phyloP scores from a whole-genome alignment of 2,329 filamentous ascomycete species.

The Sarocladium brachiariae region DNA sequence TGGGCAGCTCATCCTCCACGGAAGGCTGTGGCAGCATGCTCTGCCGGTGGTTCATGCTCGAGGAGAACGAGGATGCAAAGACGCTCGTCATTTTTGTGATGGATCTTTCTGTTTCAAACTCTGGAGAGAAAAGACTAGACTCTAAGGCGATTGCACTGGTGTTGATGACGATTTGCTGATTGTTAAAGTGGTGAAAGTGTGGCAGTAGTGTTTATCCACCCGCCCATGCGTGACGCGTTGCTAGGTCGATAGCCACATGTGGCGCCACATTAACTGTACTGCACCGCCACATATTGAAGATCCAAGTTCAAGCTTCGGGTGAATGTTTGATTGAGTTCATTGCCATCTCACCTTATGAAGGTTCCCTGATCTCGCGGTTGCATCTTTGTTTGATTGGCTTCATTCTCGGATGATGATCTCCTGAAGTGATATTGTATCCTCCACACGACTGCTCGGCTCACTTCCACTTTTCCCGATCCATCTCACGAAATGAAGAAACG shows the following conservation, averaged over 20 bases:
- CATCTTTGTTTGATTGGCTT: too few species aligned
- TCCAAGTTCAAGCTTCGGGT: background rate
- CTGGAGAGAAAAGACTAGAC: too few species aligned
- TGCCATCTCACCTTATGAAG: too few species aligned
- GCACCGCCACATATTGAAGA: constrained; percentile 19
- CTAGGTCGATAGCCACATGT: constrained; percentile 22
- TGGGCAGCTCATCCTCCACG: constrained; percentile 73
- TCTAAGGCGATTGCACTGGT: too few species aligned
- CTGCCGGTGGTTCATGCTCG: constrained; percentile 53
- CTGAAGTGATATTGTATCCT: too few species aligned
- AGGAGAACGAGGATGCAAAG: constrained; percentile 22
- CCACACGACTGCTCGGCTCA: too few species aligned
- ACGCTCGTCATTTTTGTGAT: constrained; percentile 7
- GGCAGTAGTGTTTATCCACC: background rate
- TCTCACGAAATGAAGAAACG: constrained; percentile 24
- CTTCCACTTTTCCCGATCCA: background rate
- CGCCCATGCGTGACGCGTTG: constrained; percentile 16
- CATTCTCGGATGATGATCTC: background rate
- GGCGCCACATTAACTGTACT: constrained; percentile 13
- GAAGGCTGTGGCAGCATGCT: constrained; percentile 53
- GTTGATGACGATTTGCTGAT: background rate
- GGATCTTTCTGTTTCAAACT: background rate
- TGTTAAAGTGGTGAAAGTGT: background rate
- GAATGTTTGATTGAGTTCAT: constrained; percentile 10
- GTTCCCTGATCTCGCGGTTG: too few species aligned